Evolutionary conservation across 495 filamentous ascomycete genomes (phyloP).

Genomic region (Lophiotrema nucula): DNA sequence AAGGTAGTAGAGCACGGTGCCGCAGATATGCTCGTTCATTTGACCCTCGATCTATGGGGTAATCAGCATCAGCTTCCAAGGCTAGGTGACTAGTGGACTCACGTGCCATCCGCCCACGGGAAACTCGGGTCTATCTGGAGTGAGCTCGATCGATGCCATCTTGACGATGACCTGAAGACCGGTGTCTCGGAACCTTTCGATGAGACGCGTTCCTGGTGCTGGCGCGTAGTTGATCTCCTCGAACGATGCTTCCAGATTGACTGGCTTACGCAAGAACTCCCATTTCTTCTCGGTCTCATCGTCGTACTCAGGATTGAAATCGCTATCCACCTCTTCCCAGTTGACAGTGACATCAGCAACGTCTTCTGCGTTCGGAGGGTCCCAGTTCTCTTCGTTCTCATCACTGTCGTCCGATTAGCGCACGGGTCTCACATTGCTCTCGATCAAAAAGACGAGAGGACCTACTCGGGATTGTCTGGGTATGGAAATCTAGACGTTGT

Average conservation of each 20-base stretch:
- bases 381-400: slow-evolving; percentile 11
- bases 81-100: neutral
- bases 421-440: too few species aligned
- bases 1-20: slow-evolving; percentile 44
- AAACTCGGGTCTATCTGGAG: slow-evolving; percentile 55
- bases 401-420: too few species aligned
- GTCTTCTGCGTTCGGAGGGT: slow-evolving; percentile 12
- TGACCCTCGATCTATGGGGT: slow-evolving; percentile 22
- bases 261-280: slow-evolving; percentile 13
- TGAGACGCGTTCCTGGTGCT: neutral
- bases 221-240: slow-evolving; percentile 20
- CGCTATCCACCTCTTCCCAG: neutral
- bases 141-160: slow-evolving; percentile 60
- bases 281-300: slow-evolving; percentile 21
- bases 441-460: too few species aligned
- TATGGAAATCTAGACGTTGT: slow-evolving; percentile 6
- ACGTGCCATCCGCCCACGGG: slow-evolving; percentile 48
- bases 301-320: neutral
- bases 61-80: neutral
- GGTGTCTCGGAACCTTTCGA: slow-evolving; percentile 7
- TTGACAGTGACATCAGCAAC: slow-evolving; percentile 3
- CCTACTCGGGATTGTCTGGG: slow-evolving; percentile 17
- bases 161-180: slow-evolving; percentile 65
- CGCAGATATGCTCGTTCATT: slow-evolving; percentile 41
- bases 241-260: slow-evolving; percentile 11